phyloP scores from a whole-genome alignment of 2,329 filamentous ascomycete genomes.

The Madurella mycetomatis region DNA sequence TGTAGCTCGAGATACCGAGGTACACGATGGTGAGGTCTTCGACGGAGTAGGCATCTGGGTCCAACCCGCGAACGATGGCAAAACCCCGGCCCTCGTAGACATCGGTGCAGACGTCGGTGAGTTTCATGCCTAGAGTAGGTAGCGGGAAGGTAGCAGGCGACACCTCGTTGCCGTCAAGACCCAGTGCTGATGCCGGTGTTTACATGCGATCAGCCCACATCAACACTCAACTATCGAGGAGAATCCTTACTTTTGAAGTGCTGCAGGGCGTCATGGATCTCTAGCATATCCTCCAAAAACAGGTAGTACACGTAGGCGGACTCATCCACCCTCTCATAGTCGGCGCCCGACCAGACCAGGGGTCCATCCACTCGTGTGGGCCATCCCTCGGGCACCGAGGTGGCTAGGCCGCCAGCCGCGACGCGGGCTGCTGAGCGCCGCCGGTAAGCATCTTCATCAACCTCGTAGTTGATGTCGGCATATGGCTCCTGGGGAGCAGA shows the following conservation, averaged over 20 bases:
- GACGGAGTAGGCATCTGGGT: slow-evolving; percentile 19
- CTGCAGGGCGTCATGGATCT: slow-evolving; percentile 17
- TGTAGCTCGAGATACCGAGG: slow-evolving; percentile 21
- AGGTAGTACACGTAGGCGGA: slow-evolving; percentile 19
- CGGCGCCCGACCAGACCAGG: slow-evolving; percentile 18
- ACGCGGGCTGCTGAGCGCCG: not conserved
- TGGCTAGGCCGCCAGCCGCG: slow-evolving; percentile 2
- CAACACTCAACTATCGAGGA: not conserved
- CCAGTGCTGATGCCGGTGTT: not conserved
- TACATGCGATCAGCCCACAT: not conserved
- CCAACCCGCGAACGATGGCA: slow-evolving; percentile 19
- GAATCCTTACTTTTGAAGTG: slow-evolving; percentile 14
- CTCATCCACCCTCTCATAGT: slow-evolving; percentile 14
- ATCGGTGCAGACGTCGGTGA: slow-evolving; percentile 13
- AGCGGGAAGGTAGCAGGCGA: slow-evolving; percentile 18
- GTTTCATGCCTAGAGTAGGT: slow-evolving; percentile 10
- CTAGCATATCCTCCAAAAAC: slow-evolving; percentile 14
- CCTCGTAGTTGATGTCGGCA: not conserved
- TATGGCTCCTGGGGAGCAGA: not conserved
- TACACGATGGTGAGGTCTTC: slow-evolving; percentile 19
- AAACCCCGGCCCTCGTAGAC: slow-evolving; percentile 19
- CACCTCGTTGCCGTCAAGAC: slow-evolving; percentile 16
- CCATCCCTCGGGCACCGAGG: slow-evolving; percentile 18
- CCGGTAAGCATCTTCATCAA: not conserved
- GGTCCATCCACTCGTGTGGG: slow-evolving; percentile 15